Evolutionary conservation across 1,139 yeast genomes (phyloP).

Genomic region (Lodderomyces orthopsilosis): DNA sequence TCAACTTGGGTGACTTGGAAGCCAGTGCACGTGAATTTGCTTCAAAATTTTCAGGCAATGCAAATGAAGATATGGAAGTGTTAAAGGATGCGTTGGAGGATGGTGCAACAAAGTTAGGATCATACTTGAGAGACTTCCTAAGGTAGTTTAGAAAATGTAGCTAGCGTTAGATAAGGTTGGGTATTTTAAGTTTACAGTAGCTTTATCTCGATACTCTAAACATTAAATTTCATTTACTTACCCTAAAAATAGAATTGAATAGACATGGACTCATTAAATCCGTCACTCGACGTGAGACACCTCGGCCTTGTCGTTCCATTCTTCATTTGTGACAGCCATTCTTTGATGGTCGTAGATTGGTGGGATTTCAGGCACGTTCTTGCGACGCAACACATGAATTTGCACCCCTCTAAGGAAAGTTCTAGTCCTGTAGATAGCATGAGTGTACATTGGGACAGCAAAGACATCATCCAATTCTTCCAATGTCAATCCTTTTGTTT

Average conservation of each 20-base stretch:
- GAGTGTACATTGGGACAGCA: constrained; percentile 51
- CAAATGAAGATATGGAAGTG: constrained; percentile 85
- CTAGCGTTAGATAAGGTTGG: background rate
- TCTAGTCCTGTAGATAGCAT: constrained; percentile 54
- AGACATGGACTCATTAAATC: background rate
- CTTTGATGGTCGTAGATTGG: constrained; percentile 50
- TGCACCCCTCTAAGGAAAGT: constrained; percentile 44
- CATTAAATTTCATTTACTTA: background rate
- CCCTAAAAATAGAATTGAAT: constrained; percentile 2
- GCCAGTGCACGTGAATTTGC: constrained; percentile 67
- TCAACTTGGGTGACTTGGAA: constrained; percentile 41
- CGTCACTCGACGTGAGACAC: constrained; percentile 42
- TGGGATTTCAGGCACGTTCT: constrained; percentile 51
- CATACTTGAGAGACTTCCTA: constrained; percentile 79
- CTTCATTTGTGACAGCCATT: constrained; percentile 57
- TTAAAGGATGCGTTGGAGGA: constrained; percentile 91
- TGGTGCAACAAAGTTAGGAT: constrained; percentile 87
- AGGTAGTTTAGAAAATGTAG: constrained; percentile 28
- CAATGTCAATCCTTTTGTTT: constrained; percentile 65
- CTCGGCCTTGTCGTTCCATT: constrained; percentile 61
- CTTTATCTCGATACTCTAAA: background rate
- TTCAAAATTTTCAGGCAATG: constrained; percentile 63
- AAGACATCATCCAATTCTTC: constrained; percentile 75
- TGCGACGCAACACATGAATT: constrained; percentile 39
- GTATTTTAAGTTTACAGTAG: background rate